A percentile compares a stretch with the other conserved stretches of the same genome.
These are phyloP conservation scores for Saccharomycopsis sp. DNA, from an alignment of 805 yeast species.

Conservation along the genomic window DNA sequence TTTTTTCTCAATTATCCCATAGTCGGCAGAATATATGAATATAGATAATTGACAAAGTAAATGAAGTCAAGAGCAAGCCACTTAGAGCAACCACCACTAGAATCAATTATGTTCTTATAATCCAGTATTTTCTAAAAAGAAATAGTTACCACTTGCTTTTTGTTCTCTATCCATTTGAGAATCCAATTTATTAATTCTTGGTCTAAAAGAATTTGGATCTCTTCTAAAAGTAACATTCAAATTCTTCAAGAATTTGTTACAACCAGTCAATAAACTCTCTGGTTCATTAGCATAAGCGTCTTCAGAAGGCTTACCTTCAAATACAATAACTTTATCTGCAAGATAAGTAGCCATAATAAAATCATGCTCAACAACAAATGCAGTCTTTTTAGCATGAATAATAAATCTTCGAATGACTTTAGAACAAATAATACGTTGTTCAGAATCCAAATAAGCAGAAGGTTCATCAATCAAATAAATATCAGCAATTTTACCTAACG, in stretches of 20 bases:
- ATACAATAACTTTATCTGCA: conserved; percentile 98
- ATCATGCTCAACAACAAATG: conserved; percentile 99
- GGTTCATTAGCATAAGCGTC: conserved; percentile 83
- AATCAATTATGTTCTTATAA: conserved; percentile 2
- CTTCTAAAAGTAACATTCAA: conserved; percentile 98
- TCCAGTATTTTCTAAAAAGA: conserved; percentile 54
- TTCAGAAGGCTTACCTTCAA: conserved; percentile 90
- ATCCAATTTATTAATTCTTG: conserved; percentile 95
- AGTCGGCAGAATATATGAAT: no score
- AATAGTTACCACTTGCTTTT: conserved; percentile 85
- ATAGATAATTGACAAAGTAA: no score
- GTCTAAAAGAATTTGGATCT: conserved; percentile 97
- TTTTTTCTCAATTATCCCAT: no score
- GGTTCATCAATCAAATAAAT: conserved; percentile 98
- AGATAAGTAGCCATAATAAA: conserved; percentile 99
- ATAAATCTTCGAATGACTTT: conserved; percentile 96
- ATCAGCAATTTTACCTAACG: conserved; percentile 93
- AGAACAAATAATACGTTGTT: conserved; percentile 98
- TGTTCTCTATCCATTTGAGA: conserved; percentile 99
- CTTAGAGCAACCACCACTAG: background rate
- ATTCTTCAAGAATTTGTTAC: conserved; percentile 94
- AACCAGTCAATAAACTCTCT: conserved; percentile 91
- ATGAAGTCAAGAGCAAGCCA: background rate
- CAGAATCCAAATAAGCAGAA: conserved; percentile 97
- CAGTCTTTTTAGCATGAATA: conserved; percentile 94